Evolutionary conservation across 2,329 filamentous ascomycete species (phyloP), one percentile per base, ranked within the genome.

Genomic region (Trichoderma sp.): DNA sequence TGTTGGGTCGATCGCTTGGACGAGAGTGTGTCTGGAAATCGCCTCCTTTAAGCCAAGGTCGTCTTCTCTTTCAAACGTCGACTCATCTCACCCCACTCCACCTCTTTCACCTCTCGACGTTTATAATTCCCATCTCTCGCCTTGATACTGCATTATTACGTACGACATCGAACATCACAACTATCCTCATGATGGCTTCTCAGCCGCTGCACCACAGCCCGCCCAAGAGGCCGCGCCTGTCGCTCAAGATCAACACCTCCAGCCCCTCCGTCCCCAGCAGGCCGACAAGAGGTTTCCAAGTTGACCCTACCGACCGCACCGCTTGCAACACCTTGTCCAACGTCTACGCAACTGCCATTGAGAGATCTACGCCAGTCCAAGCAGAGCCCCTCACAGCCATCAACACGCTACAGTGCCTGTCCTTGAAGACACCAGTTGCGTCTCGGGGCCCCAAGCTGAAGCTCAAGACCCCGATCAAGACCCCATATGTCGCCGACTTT

Each of bases 321-420:
- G 82, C 87, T 27, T 89, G 89, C 80, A 90, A 90, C 78, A 90
- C 88, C 2, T 83, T 90, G 49, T 89, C 88, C 66, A 90, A 90
- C 78, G 85, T 88, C 70, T 90, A 90, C 74, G 85, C 86, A 31
- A 87, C 86, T 3, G 86, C 88, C 70, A 88, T 90, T 65, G 87
- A 88, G 77, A 85, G 87, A 59, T 84, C 86, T 33, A 85, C 86
- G 1, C 84, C 86, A 3, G 74, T 80, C 43, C 81, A 82, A 53
- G 21, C 82, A 40, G 82, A 84, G 47, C 83, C 85, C 8, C 75
- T 85, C 59, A 85, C 83, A 2, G 83, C 85, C 64, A 85, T 86
- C 76, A 83, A 83, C 72, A 82, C 81, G 2, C 71, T 78, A 13
- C 75, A 78, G 47, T 78, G 74, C 33, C 77, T 79, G 64, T 75